Evolutionary conservation across 2,329 filamentous ascomycete genomes (phyloP).

Genomic region (Nemania abortiva): DNA sequence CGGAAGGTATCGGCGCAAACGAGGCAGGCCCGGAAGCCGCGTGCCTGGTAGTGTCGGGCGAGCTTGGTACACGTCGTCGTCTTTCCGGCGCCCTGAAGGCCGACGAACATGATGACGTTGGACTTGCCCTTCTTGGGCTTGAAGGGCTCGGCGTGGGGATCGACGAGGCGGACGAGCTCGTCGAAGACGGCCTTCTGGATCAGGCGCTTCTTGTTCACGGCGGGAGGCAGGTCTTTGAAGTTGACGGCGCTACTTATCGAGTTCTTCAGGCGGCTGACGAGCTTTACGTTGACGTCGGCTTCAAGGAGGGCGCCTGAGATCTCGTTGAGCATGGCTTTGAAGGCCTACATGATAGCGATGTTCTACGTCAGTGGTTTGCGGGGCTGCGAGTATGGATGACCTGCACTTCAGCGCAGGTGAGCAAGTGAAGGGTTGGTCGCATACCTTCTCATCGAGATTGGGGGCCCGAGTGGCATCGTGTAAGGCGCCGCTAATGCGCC

Average conservation of each 20-base stretch:
- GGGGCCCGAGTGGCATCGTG: slow-evolving; percentile 90
- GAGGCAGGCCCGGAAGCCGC: slow-evolving; percentile 91
- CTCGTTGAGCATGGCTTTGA: slow-evolving; percentile 98
- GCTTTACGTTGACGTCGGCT: slow-evolving; percentile 95
- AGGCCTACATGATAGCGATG: slow-evolving; percentile 69
- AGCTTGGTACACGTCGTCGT: slow-evolving; percentile 98
- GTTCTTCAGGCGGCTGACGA: slow-evolving; percentile 90
- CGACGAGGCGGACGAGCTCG: slow-evolving; percentile 93
- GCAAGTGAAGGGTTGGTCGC: slow-evolving; percentile 26
- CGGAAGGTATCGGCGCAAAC: slow-evolving; percentile 99
- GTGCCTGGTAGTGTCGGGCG: slow-evolving; percentile 91
- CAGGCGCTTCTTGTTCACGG: slow-evolving; percentile 97
- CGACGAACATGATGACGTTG: slow-evolving; percentile 99
- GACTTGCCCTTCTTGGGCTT: slow-evolving; percentile 95
- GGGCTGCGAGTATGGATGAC: slow-evolving; percentile 16
- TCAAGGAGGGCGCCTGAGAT: slow-evolving; percentile 95
- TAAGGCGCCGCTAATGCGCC: slow-evolving; percentile 97
- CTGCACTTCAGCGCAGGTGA: too few species aligned
- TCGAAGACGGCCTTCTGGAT: slow-evolving; percentile 99
- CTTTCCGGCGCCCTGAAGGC: slow-evolving; percentile 96
- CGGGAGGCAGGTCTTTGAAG: slow-evolving; percentile 90
- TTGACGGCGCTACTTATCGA: slow-evolving; percentile 93
- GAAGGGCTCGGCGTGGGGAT: slow-evolving; percentile 94
- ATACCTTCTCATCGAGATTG: slow-evolving; percentile 95
- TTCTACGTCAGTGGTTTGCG: slow-evolving; percentile 52